Conservation (phyloP, 108 stramenopile genomes). For the Conticribra weissflogii region DNA sequence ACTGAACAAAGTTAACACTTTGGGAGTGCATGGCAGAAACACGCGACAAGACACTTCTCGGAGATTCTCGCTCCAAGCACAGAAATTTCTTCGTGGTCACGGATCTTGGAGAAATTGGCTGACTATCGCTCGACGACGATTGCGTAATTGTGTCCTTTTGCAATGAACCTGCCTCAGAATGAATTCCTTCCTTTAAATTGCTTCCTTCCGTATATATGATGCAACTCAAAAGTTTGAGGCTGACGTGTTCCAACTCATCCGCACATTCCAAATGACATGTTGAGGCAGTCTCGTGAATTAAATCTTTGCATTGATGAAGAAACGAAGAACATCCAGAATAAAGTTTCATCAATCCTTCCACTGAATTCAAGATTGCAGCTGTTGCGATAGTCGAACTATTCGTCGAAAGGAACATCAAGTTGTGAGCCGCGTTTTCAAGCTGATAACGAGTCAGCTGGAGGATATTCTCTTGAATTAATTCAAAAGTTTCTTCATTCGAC, state of each 20-base stretch:
- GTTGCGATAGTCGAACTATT: constrained; percentile 11
- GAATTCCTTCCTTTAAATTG: not conserved
- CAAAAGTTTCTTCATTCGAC: not conserved
- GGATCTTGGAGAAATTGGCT: constrained; percentile 3
- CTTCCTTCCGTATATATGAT: constrained; percentile 1
- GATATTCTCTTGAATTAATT: constrained; percentile 8
- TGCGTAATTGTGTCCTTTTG: not conserved
- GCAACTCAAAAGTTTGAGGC: constrained; percentile 15
- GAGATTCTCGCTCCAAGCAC: not conserved
- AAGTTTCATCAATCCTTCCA: constrained; percentile 21
- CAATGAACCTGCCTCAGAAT: not conserved
- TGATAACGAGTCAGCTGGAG: constrained; percentile 28
- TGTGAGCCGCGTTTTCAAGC: constrained; percentile 13
- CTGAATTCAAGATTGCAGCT: constrained; percentile 30
- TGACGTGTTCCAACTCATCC: constrained; percentile 27
- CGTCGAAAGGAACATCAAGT: constrained; percentile 5
- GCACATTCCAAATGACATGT: not conserved
- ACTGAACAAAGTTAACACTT: not conserved
- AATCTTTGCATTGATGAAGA: constrained; percentile 9
- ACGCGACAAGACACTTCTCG: constrained; percentile 15
- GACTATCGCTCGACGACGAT: not conserved
- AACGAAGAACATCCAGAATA: constrained; percentile 2
- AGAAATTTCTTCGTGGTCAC: constrained; percentile 1
- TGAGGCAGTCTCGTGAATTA: constrained; percentile 1
- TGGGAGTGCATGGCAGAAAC: constrained; percentile 18